Evolutionary conservation across 2,329 filamentous ascomycete genomes (phyloP), one percentile per base, ranked within the genome.

Genomic region (Dryadomyces quercus-mongolicae): DNA sequence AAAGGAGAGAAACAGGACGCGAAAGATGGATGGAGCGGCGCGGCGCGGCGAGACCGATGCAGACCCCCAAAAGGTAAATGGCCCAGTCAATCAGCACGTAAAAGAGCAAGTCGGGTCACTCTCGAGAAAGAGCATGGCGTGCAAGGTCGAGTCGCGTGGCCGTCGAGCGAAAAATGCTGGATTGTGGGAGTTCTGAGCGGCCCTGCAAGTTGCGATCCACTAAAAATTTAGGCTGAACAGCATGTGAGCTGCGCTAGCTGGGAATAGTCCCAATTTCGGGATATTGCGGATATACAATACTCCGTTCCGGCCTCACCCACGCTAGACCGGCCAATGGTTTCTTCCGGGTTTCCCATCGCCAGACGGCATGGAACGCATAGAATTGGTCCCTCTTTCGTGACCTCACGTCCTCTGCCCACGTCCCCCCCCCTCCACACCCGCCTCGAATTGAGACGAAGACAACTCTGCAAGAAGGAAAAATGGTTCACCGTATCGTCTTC

Each of bases 401-500:
- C 31, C 20, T 22, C 42, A 9, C 10, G 20, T 31, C 25, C 25
- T 38, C n/a, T n/a, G n/a, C n/a, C 47, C 31, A 38, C 47, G 16
- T n/a, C 31, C 46, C 25, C 21, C n/a, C n/a, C n/a, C n/a, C n/a
- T n/a, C n/a, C n/a, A n/a, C 20, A n/a, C 43, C 44, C 42, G 42
- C 42, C 42, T 46, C 42, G 44, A 40, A 40, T 40, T 40, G 36
- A 5, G 10, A 3, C 36, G 4, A 16, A 40, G 18, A 46, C 3
- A 8, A 15, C 21, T 16, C 45, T 15, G 45, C 10, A 31, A 25
- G 45, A 46, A 31, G 40, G 1, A 68, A 74, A 62, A 62, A 82
- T 82, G 78, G 77, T 81, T 59, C 71, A 73, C 71, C 77, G 80
- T 67, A 76, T 90, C 69, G 74, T 89, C 69, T 90, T 92, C 78